phyloP scores from a whole-genome alignment of 768 basidiomycete genomes.

The Boletus rex-veris region DNA sequence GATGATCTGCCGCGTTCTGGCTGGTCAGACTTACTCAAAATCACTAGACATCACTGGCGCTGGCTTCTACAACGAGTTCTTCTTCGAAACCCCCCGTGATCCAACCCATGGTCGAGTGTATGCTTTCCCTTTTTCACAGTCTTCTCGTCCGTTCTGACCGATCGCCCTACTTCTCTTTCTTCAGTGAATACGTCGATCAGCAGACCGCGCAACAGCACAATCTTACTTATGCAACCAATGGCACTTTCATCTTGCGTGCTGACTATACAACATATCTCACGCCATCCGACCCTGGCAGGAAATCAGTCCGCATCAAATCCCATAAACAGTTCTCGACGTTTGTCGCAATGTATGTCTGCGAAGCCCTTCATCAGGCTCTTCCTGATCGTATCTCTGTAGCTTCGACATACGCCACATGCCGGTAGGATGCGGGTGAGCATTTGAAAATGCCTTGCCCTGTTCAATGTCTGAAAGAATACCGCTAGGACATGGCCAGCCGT shows the following conservation, averaged over 20 bases:
- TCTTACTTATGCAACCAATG: slow-evolving; percentile 27
- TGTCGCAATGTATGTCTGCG: slow-evolving; percentile 17
- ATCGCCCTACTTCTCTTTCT: background rate
- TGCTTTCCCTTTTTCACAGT: slow-evolving; percentile 12
- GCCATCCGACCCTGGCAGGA: slow-evolving; percentile 24
- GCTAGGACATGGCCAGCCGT: slow-evolving; percentile 28
- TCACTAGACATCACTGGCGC: slow-evolving; percentile 44
- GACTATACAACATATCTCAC: slow-evolving; percentile 25
- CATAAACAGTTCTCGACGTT: slow-evolving; percentile 16
- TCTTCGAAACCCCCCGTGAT: slow-evolving; percentile 44
- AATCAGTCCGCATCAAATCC: slow-evolving; percentile 30
- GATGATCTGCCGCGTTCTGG: background rate
- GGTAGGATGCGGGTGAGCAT: slow-evolving; percentile 29
- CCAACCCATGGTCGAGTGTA: slow-evolving; percentile 70
- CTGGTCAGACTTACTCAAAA: slow-evolving; percentile 8
- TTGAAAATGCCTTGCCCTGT: background rate
- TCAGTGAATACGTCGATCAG: slow-evolving; percentile 27
- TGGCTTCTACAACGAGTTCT: slow-evolving; percentile 49
- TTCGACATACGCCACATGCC: slow-evolving; percentile 34
- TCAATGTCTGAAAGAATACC: background rate
- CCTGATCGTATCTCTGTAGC: slow-evolving; percentile 2
- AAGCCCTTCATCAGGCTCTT: background rate
- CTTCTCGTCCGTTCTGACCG: background rate
- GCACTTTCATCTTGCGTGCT: slow-evolving; percentile 30
- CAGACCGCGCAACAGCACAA: slow-evolving; percentile 24